A percentile compares a stretch with the other conserved stretches of the same genome.
phyloP scores from a whole-genome alignment of 1,139 yeast species.

The Yamadazyma oceani region DNA sequence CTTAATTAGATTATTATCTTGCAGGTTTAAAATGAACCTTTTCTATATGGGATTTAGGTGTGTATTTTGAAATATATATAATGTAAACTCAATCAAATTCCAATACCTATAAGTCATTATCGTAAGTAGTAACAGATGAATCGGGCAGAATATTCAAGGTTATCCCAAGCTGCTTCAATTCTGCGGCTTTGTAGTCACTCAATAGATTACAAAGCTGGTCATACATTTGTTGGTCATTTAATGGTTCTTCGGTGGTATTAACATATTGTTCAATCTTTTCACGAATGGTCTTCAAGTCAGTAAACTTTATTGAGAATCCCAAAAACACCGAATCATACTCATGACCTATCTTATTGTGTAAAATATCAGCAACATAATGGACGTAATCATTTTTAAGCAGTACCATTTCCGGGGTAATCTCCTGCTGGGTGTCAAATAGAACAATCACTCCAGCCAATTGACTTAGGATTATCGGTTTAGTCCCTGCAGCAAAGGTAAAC shows the following conservation, averaged over 20 bases:
- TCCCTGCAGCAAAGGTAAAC: not conserved
- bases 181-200: slow-evolving; percentile 6
- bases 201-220: slow-evolving; percentile 10
- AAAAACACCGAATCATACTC: slow-evolving; percentile 11
- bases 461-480: not conserved
- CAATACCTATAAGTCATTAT: not conserved
- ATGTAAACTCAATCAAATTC: not conserved
- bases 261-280: slow-evolving; percentile 7
- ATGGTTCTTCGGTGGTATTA: slow-evolving; percentile 5
- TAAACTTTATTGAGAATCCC: slow-evolving; percentile 12
- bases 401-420: slow-evolving; percentile 5
- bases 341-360: slow-evolving; percentile 9
- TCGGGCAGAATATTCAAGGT: slow-evolving; percentile 14
- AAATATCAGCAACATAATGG: slow-evolving; percentile 7
- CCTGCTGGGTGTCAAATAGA: slow-evolving; percentile 9
- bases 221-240: slow-evolving; percentile 6
- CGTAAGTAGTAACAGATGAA: slow-evolving; percentile 3
- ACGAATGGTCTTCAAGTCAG: slow-evolving; percentile 8
- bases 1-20: not conserved
- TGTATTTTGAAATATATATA: slow-evolving; percentile 2
- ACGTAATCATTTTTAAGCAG: slow-evolving; percentile 10
- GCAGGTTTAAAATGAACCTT: not conserved
- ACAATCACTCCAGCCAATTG: slow-evolving; percentile 8
- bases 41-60: slow-evolving; percentile 1
- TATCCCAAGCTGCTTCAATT: slow-evolving; percentile 10